Conservation (phyloP, 768 basidiomycete species). For the Krasilnikovozyma curviuscula region DNA sequence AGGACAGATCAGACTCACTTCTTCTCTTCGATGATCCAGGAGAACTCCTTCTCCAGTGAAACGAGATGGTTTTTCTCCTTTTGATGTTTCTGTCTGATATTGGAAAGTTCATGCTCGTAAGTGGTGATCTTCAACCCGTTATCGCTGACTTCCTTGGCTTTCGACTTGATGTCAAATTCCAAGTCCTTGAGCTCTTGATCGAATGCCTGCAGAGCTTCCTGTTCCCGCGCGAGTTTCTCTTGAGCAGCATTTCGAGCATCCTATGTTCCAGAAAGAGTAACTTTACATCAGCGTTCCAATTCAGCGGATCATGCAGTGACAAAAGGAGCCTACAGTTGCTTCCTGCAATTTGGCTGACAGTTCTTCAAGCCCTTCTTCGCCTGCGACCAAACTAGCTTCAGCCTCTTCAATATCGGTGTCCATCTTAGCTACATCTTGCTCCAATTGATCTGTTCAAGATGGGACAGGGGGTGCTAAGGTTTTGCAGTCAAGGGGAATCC, state of each 20-base stretch:
- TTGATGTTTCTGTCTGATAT: conserved; percentile 45
- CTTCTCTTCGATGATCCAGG: conserved; percentile 77
- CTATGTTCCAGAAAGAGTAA: not conserved
- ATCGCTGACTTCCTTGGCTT: conserved; percentile 50
- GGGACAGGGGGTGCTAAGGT: not conserved
- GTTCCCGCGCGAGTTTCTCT: conserved; percentile 57
- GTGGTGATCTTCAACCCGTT: conserved; percentile 46
- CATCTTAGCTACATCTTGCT: conserved; percentile 46
- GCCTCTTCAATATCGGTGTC: conserved; percentile 32
- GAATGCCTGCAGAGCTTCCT: conserved; percentile 67
- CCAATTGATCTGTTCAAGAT: conserved; percentile 47
- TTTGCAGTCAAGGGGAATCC: not conserved
- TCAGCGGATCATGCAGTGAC: not conserved
- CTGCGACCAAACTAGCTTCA: conserved; percentile 23
- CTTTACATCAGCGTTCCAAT: not conserved
- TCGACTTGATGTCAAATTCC: conserved; percentile 58
- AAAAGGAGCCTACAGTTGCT: not conserved
- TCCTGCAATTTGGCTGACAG: conserved; percentile 41
- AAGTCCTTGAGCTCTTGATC: conserved; percentile 72
- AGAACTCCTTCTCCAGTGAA: conserved; percentile 57
- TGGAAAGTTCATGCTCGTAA: conserved; percentile 48
- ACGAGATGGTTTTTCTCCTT: conserved; percentile 35
- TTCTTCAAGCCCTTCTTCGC: conserved; percentile 31
- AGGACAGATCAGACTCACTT: conserved; percentile 37
- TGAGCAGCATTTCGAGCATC: conserved; percentile 37